A percentile compares a stretch with the other conserved stretches of the same genome.
phyloP scores from a whole-genome alignment of 108 stramenopile species.

The Pseudonitzschia delicatissima region DNA sequence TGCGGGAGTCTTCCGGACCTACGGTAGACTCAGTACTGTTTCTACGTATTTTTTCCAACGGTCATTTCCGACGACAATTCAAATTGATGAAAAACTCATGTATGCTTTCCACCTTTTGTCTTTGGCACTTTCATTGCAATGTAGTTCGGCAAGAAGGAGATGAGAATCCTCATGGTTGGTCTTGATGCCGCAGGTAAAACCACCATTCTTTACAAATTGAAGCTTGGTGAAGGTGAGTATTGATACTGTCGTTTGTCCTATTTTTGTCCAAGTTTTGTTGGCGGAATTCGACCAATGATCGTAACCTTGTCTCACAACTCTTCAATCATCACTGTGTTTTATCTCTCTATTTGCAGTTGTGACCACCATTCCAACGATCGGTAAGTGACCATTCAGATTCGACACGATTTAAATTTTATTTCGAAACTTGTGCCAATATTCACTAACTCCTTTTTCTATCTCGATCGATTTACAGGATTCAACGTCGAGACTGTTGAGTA shows the following conservation, averaged over 20 bases:
- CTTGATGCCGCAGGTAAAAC: slow-evolving; percentile 99
- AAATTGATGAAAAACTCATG: not conserved
- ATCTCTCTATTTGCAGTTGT: slow-evolving; percentile 63
- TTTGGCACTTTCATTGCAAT: not conserved
- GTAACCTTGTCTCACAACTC: not conserved
- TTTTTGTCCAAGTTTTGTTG: no score
- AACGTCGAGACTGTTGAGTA: slow-evolving; percentile 96
- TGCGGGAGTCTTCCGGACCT: slow-evolving; percentile 15
- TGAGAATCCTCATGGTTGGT: slow-evolving; percentile 99
- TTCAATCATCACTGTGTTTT: not conserved
- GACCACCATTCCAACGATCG: slow-evolving; percentile 99
- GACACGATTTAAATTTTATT: not conserved
- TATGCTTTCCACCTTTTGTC: not conserved
- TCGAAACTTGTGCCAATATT: not conserved
- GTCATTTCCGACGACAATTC: slow-evolving; percentile 11
- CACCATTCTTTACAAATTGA: slow-evolving; percentile 99
- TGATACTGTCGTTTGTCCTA: no score
- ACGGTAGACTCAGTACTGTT: slow-evolving; percentile 24
- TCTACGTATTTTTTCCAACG: slow-evolving; percentile 20
- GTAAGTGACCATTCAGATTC: slow-evolving; percentile 28
- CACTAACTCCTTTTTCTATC: not conserved
- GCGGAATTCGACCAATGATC: no score
- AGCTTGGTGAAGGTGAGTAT: slow-evolving; percentile 88
- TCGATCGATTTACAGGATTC: slow-evolving; percentile 46
- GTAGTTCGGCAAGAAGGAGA: slow-evolving; percentile 98